Percentiles rank a stretch among this genome's conserved stretches.
Evolutionary conservation across 2,329 filamentous ascomycete species (phyloP).

Genomic region (Fusarium sp.): DNA sequence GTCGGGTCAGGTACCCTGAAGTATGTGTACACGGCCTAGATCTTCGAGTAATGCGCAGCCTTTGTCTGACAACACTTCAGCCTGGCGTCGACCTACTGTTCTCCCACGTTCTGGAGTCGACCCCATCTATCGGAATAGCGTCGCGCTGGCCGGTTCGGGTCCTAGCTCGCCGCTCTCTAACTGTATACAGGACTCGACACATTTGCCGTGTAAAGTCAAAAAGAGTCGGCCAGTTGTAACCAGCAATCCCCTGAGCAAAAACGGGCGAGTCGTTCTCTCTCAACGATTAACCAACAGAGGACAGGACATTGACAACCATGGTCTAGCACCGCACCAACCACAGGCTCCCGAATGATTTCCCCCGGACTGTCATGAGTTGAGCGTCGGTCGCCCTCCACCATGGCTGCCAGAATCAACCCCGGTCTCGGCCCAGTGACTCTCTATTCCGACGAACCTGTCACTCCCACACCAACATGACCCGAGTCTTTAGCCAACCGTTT

Average conservation of each 20-base stretch:
- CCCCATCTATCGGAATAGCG: background rate
- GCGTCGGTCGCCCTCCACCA: background rate
- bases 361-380: background rate
- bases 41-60: background rate
- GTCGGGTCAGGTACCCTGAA: background rate
- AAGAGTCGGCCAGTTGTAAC: background rate
- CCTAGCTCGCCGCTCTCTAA: background rate
- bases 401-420: background rate
- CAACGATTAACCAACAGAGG: background rate
- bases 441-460: constrained; percentile 26
- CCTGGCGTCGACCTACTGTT: background rate
- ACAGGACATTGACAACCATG: background rate
- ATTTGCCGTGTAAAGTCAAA: background rate
- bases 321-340: constrained; percentile 2
- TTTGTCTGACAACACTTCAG: background rate
- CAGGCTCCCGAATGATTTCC: background rate
- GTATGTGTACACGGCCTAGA: background rate
- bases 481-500: background rate
- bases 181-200: background rate
- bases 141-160: background rate
- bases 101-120: background rate
- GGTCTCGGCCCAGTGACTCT: background rate
- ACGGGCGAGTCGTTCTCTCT: background rate
- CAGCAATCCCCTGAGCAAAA: background rate
- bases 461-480: background rate